These are phyloP conservation scores for Excoecaria cochinchinensis DNA, from an alignment of 345 rosid species.

Conservation along the genomic window DNA sequence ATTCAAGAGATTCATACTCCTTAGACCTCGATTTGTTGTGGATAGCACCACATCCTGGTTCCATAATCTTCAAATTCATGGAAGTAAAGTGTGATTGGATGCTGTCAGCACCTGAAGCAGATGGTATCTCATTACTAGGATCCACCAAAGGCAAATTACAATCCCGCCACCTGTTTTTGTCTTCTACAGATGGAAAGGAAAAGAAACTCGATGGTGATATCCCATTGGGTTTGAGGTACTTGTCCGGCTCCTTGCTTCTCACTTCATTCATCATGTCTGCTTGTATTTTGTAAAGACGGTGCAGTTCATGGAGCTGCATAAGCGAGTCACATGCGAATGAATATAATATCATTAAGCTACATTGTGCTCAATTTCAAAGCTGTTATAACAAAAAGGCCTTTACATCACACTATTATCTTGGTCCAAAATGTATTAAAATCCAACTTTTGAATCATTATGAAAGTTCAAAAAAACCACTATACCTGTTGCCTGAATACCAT, in stretches of 20 bases:
- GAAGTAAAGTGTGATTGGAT: conserved; percentile 38
- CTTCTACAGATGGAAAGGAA: conserved; percentile 28
- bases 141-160: conserved; percentile 17
- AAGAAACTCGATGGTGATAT: conserved; percentile 32
- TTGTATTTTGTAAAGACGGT: conserved; percentile 68
- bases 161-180: conserved; percentile 14
- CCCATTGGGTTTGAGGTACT: conserved; percentile 25
- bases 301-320: conserved; percentile 63
- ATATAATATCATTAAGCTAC: conserved; percentile 17
- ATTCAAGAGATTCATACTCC: conserved; percentile 34
- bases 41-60: conserved; percentile 32
- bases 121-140: conserved; percentile 16
- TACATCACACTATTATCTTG: background rate
- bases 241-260: conserved; percentile 42
- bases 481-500: conserved; percentile 73
- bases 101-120: conserved; percentile 39
- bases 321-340: conserved; percentile 9
- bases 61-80: conserved; percentile 36
- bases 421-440: background rate
- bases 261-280: conserved; percentile 71
- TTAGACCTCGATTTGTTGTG: conserved; percentile 33
- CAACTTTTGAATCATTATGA: background rate
- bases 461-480: conserved; percentile 13
- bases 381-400: background rate
- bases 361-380: background rate